Conservation (phyloP, 441 rosid genomes). For the Erodium trifolium region DNA sequence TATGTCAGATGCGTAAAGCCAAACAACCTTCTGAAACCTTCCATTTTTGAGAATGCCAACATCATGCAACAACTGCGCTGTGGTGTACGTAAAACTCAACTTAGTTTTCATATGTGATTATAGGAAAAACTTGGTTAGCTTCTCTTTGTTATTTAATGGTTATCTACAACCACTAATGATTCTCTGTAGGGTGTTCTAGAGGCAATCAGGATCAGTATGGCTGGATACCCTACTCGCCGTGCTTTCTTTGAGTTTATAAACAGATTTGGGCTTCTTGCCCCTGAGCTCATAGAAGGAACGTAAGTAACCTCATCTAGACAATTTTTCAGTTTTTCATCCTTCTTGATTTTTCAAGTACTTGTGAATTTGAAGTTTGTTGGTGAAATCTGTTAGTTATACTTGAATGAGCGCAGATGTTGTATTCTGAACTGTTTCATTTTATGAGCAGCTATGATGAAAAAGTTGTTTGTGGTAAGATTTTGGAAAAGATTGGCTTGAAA, state of each 20-base stretch:
- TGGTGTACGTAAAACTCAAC: constrained; percentile 55
- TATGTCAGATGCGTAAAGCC: constrained; percentile 97
- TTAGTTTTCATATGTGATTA: constrained; percentile 10
- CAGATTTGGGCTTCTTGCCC: constrained; percentile 69
- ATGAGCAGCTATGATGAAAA: constrained; percentile 47
- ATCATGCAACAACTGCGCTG: constrained; percentile 87
- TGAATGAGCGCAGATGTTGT: too few species aligned
- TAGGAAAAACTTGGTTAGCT: constrained; percentile 15
- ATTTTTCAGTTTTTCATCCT: constrained; percentile 5
- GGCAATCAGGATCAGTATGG: constrained; percentile 75
- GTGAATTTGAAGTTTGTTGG: too few species aligned
- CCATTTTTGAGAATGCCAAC: constrained; percentile 50
- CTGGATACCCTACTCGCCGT: constrained; percentile 74
- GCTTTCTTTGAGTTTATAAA: constrained; percentile 59
- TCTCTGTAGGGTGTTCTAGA: constrained; percentile 78
- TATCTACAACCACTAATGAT: background rate
- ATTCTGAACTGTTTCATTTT: constrained; percentile 15
- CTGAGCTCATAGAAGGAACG: constrained; percentile 63
- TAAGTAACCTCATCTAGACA: constrained; percentile 29
- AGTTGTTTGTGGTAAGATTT: constrained; percentile 57
- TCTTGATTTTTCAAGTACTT: background rate
- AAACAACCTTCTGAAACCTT: constrained; percentile 58
- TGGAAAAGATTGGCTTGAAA: constrained; percentile 59
- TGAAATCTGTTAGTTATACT: too few species aligned
- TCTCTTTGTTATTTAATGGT: constrained; percentile 18